A percentile compares a stretch with the other conserved stretches of the same genome.
Evolutionary conservation across 2,329 filamentous ascomycete genomes (phyloP).

Genomic region (Calonectria crousiana): DNA sequence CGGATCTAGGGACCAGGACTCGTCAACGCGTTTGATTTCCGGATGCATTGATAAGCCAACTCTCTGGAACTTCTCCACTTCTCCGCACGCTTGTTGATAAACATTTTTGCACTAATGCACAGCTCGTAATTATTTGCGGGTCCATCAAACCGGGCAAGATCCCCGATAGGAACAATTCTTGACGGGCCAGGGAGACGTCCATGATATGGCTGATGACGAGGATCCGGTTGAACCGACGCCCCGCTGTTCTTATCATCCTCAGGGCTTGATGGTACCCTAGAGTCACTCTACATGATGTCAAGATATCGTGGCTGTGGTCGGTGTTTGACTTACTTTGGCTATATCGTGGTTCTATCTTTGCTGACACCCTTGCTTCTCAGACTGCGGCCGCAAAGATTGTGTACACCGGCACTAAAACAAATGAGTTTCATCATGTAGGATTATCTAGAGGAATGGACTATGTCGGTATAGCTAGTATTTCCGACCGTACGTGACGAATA

Average conservation of each 20-base stretch:
- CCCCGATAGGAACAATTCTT: background rate
- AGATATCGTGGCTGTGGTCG: background rate
- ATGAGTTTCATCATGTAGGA: background rate
- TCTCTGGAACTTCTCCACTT: background rate
- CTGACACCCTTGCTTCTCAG: background rate
- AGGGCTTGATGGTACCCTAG: background rate
- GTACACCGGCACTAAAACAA: background rate
- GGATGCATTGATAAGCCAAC: background rate
- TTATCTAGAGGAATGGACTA: background rate
- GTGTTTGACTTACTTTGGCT: background rate
- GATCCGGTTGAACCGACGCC: background rate
- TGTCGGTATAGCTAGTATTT: too few relatives aligned
- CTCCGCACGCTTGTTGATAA: background rate
- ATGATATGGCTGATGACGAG: background rate
- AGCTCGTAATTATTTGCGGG: conserved; percentile 9
- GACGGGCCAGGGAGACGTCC: background rate
- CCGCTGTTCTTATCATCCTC: background rate
- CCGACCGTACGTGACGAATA: background rate
- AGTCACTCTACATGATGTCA: background rate
- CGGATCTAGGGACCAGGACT: background rate
- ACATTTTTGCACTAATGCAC: background rate
- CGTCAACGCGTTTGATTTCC: background rate
- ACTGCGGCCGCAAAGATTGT: background rate
- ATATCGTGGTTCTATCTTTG: background rate
- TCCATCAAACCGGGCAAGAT: background rate